A percentile compares a stretch with the other conserved stretches of the same genome.
phyloP scores from a whole-genome alignment of 371 early-diverging fungal genomes.

The Funneliformis caledonium region DNA sequence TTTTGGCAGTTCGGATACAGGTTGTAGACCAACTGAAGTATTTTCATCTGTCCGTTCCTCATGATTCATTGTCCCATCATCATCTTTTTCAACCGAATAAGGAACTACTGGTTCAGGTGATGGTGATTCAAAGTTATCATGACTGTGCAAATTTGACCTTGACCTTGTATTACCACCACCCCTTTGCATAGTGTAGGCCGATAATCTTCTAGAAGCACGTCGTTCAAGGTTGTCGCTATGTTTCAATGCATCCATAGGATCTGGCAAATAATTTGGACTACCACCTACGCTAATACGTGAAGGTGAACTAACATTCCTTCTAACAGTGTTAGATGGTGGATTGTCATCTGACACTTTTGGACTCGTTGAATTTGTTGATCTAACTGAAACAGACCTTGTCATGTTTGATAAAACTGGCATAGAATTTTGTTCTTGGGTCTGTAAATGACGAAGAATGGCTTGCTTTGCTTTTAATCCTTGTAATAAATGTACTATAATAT shows the following conservation, averaged over 20 bases:
- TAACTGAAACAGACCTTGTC: not conserved
- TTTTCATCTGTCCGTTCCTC: not conserved
- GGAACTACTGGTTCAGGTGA: not conserved
- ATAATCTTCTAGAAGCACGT: slow-evolving; percentile 32
- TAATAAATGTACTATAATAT: slow-evolving; percentile 57
- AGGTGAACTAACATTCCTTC: not conserved
- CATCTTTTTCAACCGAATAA: not conserved
- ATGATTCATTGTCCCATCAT: not conserved
- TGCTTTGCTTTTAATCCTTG: slow-evolving; percentile 62
- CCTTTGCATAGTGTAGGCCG: slow-evolving; percentile 25
- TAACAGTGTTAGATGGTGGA: not conserved
- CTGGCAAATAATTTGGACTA: slow-evolving; percentile 45
- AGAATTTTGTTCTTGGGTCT: not conserved
- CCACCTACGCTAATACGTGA: slow-evolving; percentile 39
- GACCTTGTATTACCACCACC: not conserved
- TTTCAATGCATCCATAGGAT: slow-evolving; percentile 52
- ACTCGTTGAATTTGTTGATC: not conserved
- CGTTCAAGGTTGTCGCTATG: slow-evolving; percentile 42
- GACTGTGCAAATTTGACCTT: not conserved
- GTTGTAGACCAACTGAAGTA: not conserved
- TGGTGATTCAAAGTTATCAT: not conserved
- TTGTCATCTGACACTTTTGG: not conserved
- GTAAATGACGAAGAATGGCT: slow-evolving; percentile 48
- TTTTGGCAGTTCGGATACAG: not conserved
- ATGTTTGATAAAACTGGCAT: not conserved